These are phyloP conservation scores for Cornus florida DNA, from an alignment of 148 eudicot species.

Conservation along the genomic window DNA sequence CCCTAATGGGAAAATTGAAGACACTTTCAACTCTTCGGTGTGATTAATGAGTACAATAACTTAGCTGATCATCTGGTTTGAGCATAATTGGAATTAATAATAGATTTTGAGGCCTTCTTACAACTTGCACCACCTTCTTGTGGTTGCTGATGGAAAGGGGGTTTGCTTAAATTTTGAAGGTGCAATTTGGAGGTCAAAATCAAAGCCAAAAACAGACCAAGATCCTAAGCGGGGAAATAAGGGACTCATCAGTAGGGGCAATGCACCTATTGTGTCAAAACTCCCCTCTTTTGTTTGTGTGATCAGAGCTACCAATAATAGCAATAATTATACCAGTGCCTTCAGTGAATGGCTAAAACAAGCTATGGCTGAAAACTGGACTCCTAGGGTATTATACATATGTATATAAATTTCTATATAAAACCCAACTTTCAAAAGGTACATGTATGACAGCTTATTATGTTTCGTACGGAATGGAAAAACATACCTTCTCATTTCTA, in stretches of 20 bases:
- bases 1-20: too few species aligned
- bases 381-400: neutral
- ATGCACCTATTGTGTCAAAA: neutral
- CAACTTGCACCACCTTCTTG: neutral
- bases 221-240: too few species aligned
- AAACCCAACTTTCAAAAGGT: neutral
- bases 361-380: neutral
- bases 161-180: neutral
- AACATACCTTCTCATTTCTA: conserved; percentile 65
- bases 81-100: too few species aligned
- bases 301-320: neutral
- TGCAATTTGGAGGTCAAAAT: neutral
- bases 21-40: too few species aligned
- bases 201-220: neutral
- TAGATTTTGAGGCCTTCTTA: neutral
- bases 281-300: neutral
- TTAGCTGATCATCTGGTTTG: neutral
- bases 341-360: neutral
- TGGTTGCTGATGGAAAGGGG: neutral
- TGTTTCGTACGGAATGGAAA: neutral
- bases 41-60: too few species aligned
- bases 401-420: neutral
- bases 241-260: neutral
- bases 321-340: neutral
- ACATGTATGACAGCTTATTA: too few species aligned